A percentile compares a stretch with the other conserved stretches of the same genome.
Evolutionary conservation across 73 alveolate species (phyloP).

Genomic region (Breviolum minutum): DNA sequence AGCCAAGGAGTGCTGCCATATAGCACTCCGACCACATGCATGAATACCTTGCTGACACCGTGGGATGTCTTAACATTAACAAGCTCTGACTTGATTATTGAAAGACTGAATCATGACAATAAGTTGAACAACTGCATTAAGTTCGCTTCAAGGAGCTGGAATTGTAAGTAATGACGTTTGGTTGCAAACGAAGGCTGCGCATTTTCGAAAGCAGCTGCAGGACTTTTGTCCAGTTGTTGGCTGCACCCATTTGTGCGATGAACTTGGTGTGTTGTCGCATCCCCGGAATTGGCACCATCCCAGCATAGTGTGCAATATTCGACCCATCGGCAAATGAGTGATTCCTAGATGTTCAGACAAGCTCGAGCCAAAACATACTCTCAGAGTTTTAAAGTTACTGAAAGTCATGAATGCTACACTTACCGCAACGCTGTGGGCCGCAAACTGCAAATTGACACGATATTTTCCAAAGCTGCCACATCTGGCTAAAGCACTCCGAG

Average conservation of each 20-base stretch:
- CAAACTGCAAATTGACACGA: too few relatives aligned
- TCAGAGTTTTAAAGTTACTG: too few relatives aligned
- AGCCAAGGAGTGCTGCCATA: constrained; percentile 71
- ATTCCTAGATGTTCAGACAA: too few relatives aligned
- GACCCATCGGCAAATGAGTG: too few relatives aligned
- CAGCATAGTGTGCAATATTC: too few relatives aligned
- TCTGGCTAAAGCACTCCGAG: too few relatives aligned
- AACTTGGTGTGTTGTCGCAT: constrained; percentile 19
- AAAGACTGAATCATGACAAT: background rate
- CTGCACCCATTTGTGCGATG: constrained; percentile 33
- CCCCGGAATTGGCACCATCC: background rate
- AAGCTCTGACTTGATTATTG: background rate
- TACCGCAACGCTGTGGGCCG: too few relatives aligned
- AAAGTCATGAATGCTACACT: too few relatives aligned
- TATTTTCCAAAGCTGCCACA: too few relatives aligned
- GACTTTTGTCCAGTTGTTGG: background rate
- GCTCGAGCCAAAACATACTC: too few relatives aligned
- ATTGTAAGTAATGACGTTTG: constrained; percentile 72
- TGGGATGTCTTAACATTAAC: background rate
- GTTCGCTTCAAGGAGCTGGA: constrained; percentile 3
- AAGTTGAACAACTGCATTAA: background rate
- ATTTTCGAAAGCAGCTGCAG: constrained; percentile 59
- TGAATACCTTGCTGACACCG: background rate
- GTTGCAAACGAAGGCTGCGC: constrained; percentile 13
- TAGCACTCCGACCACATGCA: constrained; percentile 58